Evolutionary conservation across 176 grass and related monocot species (phyloP).

Genomic region (Carex parvula): DNA sequence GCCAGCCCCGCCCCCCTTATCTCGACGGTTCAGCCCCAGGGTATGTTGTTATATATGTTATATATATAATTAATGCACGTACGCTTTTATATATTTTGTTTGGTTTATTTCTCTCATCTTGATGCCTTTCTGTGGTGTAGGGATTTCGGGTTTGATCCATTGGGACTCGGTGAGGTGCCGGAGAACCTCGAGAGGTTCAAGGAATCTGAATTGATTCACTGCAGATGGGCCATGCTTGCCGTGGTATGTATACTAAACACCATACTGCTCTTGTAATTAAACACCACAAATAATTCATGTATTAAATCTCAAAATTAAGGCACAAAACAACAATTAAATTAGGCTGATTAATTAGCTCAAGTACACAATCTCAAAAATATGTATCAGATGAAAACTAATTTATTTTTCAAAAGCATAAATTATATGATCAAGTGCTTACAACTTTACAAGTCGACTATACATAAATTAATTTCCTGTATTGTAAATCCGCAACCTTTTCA

Average conservation of each 20-base stretch:
- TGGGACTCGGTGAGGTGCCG: slow-evolving; percentile 74
- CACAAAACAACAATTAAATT: neutral
- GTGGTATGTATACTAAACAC: slow-evolving; percentile 43
- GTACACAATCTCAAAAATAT: neutral
- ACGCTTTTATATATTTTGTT: neutral
- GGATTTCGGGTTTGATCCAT: slow-evolving; percentile 90
- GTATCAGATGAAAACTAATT: neutral
- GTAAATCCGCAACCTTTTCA: slow-evolving; percentile 13
- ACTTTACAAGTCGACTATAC: neutral
- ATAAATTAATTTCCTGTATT: neutral
- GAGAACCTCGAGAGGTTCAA: slow-evolving; percentile 98
- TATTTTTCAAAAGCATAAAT: neutral
- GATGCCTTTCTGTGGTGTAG: slow-evolving; percentile 26
- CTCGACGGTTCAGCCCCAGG: slow-evolving; percentile 90
- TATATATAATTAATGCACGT: neutral
- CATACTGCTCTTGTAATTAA: neutral
- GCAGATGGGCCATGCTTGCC: slow-evolving; percentile 97
- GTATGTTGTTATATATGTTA: slow-evolving; percentile 33
- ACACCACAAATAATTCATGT: neutral
- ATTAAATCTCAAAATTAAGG: neutral
- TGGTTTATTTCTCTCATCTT: no score
- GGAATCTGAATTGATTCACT: slow-evolving; percentile 98
- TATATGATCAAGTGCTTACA: no score
- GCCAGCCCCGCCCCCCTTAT: slow-evolving; percentile 87
- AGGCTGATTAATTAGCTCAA: neutral